phyloP scores from a whole-genome alignment of 1,139 yeast species.

The Scheffersomyces segobiensis region DNA sequence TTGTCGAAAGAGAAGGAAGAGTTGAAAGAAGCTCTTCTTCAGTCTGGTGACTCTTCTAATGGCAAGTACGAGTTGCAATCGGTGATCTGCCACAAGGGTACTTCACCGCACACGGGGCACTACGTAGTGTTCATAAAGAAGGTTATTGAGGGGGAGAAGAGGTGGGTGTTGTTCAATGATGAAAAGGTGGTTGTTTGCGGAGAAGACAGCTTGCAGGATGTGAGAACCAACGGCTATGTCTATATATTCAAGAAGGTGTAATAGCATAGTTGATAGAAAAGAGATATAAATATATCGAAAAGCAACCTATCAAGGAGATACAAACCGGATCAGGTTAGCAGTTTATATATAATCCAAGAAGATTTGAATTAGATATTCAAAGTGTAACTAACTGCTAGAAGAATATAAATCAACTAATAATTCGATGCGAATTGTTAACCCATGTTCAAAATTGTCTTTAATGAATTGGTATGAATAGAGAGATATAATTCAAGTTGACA shows the following conservation, averaged over 20 bases:
- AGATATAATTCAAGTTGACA: too few species aligned
- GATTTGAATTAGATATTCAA: too few species aligned
- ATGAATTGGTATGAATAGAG: too few species aligned
- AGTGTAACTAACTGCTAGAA: too few species aligned
- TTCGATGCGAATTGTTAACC: too few species aligned
- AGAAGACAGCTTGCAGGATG: constrained; percentile 60
- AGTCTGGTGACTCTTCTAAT: constrained; percentile 1
- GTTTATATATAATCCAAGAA: too few species aligned
- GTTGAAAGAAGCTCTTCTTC: constrained; percentile 13
- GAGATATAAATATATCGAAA: constrained; percentile 4
- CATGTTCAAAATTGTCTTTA: too few species aligned
- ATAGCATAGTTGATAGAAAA: constrained; percentile 2
- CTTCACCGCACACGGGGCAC: constrained; percentile 94
- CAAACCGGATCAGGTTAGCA: too few species aligned
- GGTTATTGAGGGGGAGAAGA: constrained; percentile 36
- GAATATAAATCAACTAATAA: too few species aligned
- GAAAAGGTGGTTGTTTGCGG: constrained; percentile 84
- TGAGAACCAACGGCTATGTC: constrained; percentile 63
- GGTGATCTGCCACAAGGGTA: constrained; percentile 91
- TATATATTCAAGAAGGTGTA: constrained; percentile 41
- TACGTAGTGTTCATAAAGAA: constrained; percentile 78
- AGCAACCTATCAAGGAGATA: too few species aligned
- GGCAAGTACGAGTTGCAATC: constrained; percentile 59
- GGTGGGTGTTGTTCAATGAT: constrained; percentile 89
- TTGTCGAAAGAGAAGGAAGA: constrained; percentile 22